Conservation (phyloP, 495 filamentous ascomycete species). For the Glonium stellatum region DNA sequence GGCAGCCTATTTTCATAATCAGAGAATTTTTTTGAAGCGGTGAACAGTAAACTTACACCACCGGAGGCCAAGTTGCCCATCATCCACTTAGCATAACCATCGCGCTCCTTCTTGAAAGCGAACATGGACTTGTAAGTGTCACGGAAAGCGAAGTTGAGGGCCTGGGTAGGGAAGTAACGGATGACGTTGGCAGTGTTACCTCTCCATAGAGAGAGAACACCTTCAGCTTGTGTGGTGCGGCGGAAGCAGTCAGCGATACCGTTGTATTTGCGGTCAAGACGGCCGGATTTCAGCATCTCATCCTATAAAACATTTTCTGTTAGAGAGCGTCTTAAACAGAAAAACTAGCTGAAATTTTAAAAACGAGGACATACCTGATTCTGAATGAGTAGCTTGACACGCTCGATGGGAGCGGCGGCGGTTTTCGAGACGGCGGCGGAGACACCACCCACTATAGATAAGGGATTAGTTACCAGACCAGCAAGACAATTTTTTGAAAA, state of each 20-base stretch:
- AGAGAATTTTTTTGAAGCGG: conserved; percentile 23
- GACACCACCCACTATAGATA: conserved; percentile 88
- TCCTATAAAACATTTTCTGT: conserved; percentile 52
- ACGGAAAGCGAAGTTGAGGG: conserved; percentile 99
- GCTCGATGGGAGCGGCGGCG: conserved; percentile 98
- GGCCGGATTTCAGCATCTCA: conserved; percentile 99
- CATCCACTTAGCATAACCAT: conserved; percentile 99
- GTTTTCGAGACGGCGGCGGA: conserved; percentile 99
- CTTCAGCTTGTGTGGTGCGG: conserved; percentile 78
- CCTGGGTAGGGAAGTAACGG: conserved; percentile 99
- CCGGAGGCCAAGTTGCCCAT: conserved; percentile 98
- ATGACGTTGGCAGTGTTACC: conserved; percentile 99
- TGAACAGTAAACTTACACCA: conserved; percentile 67
- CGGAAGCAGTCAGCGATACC: conserved; percentile 93
- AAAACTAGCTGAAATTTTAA: conserved; percentile 1
- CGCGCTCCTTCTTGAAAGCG: conserved; percentile 99
- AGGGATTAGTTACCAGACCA: conserved; percentile 33
- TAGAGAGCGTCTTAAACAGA: conserved; percentile 8
- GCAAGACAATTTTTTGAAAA: conserved; percentile 23
- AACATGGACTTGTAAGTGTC: conserved; percentile 99
- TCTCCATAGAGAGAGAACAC: conserved; percentile 85
- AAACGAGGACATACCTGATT: conserved; percentile 75
- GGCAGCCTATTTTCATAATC: conserved; percentile 58
- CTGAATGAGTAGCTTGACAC: conserved; percentile 99
- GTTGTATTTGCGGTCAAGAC: conserved; percentile 94